phyloP scores from a whole-genome alignment of 1,284 basidiomycete species.

The Meira miltonrushii region DNA sequence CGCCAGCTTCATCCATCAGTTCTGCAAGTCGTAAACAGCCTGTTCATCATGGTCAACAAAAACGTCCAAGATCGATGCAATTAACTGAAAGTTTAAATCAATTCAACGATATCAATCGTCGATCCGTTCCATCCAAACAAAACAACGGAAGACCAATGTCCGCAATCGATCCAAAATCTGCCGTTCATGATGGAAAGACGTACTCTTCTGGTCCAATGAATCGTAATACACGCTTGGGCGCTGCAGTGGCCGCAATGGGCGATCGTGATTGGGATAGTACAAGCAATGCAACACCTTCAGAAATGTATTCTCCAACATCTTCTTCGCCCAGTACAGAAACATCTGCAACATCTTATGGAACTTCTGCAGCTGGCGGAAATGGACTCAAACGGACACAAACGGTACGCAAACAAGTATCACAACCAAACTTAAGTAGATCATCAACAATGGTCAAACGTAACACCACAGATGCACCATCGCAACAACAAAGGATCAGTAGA shows the following conservation, averaged over 20 bases:
- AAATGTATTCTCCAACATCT: slow-evolving; percentile 20
- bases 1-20: background rate
- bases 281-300: slow-evolving; percentile 14
- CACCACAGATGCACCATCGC: background rate
- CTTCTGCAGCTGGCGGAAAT: slow-evolving; percentile 14
- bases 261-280: slow-evolving; percentile 17
- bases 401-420: slow-evolving; percentile 23
- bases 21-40: background rate
- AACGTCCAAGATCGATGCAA: background rate
- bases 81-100: slow-evolving; percentile 4
- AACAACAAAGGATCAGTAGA: background rate
- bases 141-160: background rate
- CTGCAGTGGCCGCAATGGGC: slow-evolving; percentile 24
- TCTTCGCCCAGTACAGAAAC: slow-evolving; percentile 16
- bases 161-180: background rate
- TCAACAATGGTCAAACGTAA: slow-evolving; percentile 6
- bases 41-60: background rate
- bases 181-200: slow-evolving; percentile 10
- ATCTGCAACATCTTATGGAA: slow-evolving; percentile 18
- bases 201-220: slow-evolving; percentile 8
- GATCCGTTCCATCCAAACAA: background rate
- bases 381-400: slow-evolving; percentile 1
- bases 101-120: slow-evolving; percentile 3
- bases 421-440: slow-evolving; percentile 17
- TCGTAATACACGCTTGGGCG: slow-evolving; percentile 23